These are phyloP conservation scores for Hypoxylon perforatum DNA, from an alignment of 495 filamentous ascomycete genomes.

Conservation along the genomic window DNA sequence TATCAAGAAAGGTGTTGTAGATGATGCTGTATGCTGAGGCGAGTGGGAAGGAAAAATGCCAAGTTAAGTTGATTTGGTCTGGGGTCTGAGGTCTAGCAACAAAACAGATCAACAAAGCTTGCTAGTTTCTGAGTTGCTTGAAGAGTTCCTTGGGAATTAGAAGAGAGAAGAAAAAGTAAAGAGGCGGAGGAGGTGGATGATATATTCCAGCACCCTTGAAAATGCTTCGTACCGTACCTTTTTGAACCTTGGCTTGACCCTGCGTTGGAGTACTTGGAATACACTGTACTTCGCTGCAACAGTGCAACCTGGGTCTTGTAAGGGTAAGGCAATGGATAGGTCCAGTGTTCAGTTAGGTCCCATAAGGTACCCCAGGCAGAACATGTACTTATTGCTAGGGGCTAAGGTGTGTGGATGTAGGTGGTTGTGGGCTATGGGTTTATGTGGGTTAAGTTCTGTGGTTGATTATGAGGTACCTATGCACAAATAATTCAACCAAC, in stretches of 20 bases:
- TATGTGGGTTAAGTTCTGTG: neutral
- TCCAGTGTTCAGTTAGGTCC: too few species aligned
- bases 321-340: conserved; percentile 24
- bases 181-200: conserved; percentile 42
- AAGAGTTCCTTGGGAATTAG: conserved; percentile 6
- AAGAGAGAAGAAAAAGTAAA: conserved; percentile 16
- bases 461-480: conserved; percentile 20
- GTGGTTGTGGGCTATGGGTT: too few species aligned
- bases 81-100: conserved; percentile 16
- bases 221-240: conserved; percentile 32
- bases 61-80: conserved; percentile 6
- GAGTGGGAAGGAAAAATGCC: neutral
- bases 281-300: conserved; percentile 36
- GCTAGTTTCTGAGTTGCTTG: neutral
- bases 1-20: conserved; percentile 11
- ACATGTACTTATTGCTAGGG: conserved; percentile 12
- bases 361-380: too few species aligned
- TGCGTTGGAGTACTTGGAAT: conserved; percentile 28
- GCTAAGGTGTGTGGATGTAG: conserved; percentile 1
- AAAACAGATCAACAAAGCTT: conserved; percentile 23
- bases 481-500: conserved; percentile 36
- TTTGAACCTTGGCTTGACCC: conserved; percentile 34
- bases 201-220: conserved; percentile 39
- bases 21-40: conserved; percentile 4
- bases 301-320: conserved; percentile 19